Evolutionary conservation across 1,284 basidiomycete genomes (phyloP).

Genomic region (Boletellus deceptivus): DNA sequence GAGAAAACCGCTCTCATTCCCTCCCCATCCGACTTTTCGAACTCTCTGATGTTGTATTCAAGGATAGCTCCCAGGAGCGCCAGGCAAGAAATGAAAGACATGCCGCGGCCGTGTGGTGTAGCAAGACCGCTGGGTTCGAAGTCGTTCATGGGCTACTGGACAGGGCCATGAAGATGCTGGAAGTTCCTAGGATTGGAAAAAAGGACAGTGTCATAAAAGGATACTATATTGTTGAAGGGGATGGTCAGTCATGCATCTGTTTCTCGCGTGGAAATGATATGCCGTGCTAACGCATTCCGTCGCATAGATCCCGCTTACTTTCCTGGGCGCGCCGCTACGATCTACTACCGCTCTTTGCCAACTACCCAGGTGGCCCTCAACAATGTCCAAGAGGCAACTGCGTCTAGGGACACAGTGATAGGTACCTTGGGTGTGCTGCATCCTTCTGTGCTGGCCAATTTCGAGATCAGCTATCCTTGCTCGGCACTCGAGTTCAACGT

Average conservation of each 20-base stretch:
- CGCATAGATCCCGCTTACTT: conserved; percentile 84
- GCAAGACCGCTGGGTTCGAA: conserved; percentile 96
- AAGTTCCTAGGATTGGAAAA: conserved; percentile 76
- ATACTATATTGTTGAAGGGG: conserved; percentile 89
- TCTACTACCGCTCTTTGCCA: conserved; percentile 76
- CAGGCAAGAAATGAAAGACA: conserved; percentile 87
- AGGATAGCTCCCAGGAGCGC: conserved; percentile 77
- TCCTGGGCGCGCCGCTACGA: conserved; percentile 89
- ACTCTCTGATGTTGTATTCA: conserved; percentile 90
- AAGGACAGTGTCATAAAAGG: conserved; percentile 61
- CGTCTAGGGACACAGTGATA: conserved; percentile 61
- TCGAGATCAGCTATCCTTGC: conserved; percentile 94
- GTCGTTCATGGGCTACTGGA: conserved; percentile 94
- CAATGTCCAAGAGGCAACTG: conserved; percentile 25
- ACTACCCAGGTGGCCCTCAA: conserved; percentile 7
- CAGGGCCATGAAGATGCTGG: conserved; percentile 92
- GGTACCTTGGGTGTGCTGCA: conserved; percentile 89
- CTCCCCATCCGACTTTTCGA: conserved; percentile 95
- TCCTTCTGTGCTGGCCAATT: conserved; percentile 86
- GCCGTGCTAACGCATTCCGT: conserved; percentile 3
- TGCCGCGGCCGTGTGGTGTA: conserved; percentile 91
- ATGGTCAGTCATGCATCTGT: conserved; percentile 52
- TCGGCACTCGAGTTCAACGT: conserved; percentile 93
- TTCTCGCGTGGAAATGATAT: background rate
- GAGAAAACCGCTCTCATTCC: conserved; percentile 94